These are phyloP conservation scores for Penicillium paneum DNA, from an alignment of 2,329 filamentous ascomycete species.

Conservation along the genomic window DNA sequence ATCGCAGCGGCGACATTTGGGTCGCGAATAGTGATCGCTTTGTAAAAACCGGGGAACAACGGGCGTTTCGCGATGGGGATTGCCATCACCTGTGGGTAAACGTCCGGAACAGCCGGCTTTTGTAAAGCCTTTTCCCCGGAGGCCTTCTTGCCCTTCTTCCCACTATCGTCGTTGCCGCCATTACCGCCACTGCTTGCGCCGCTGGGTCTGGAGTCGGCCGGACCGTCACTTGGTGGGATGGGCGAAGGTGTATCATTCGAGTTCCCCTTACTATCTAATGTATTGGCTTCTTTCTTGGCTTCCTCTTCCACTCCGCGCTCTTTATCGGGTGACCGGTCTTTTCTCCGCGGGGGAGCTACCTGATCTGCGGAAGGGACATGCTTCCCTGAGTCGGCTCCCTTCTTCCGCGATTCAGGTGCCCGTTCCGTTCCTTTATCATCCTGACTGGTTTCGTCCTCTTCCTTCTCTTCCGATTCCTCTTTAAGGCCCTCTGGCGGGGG, in stretches of 20 bases:
- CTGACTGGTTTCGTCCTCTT: constrained; percentile 29
- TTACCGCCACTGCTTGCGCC: constrained; percentile 51
- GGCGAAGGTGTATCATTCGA: constrained; percentile 47
- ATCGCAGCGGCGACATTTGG: constrained; percentile 88
- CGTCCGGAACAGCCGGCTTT: constrained; percentile 86
- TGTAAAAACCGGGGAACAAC: constrained; percentile 96
- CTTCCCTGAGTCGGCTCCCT: constrained; percentile 39
- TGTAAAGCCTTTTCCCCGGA: constrained; percentile 71
- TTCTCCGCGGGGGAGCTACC: constrained; percentile 39
- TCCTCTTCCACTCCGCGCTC: constrained; percentile 38
- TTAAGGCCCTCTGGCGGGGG: constrained; percentile 44
- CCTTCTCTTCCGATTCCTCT: constrained; percentile 29
- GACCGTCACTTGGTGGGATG: constrained; percentile 36
- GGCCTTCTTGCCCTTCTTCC: constrained; percentile 67
- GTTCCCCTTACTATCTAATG: constrained; percentile 48
- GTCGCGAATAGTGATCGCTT: constrained; percentile 94
- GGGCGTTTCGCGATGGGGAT: constrained; percentile 93
- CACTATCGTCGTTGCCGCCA: constrained; percentile 58
- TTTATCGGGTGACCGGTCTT: constrained; percentile 38
- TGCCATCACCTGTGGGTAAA: constrained; percentile 96
- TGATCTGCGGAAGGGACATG: constrained; percentile 25
- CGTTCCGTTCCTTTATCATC: constrained; percentile 43
- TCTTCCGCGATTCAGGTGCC: constrained; percentile 44
- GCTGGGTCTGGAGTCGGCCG: constrained; percentile 50
- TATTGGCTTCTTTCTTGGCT: constrained; percentile 40